These are phyloP conservation scores for Ogataea trehaloabstinens DNA, from an alignment of 805 yeast species.

Conservation along the genomic window DNA sequence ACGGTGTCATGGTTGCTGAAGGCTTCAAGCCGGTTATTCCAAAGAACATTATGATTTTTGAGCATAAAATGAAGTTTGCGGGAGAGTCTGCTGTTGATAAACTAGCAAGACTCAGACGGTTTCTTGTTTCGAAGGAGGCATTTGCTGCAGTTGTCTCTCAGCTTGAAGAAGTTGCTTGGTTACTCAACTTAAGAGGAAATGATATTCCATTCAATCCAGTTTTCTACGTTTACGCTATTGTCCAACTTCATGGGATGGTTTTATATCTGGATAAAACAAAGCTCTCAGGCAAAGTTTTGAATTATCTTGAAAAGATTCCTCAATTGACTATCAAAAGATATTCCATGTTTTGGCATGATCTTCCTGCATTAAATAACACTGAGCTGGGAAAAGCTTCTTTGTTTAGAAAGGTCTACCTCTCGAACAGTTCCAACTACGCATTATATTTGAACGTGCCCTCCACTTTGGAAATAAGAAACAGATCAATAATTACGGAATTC, in stretches of 20 bases:
- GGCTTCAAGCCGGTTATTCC: conserved; percentile 14
- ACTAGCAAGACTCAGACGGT: conserved; percentile 29
- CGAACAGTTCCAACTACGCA: conserved; percentile 29
- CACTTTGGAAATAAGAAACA: conserved; percentile 16
- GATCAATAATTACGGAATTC: conserved; percentile 47
- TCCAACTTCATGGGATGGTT: conserved; percentile 36
- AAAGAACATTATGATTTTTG: conserved; percentile 28
- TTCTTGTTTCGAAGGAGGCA: conserved; percentile 30
- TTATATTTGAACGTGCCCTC: conserved; percentile 26
- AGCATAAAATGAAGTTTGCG: conserved; percentile 38
- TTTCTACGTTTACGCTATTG: conserved; percentile 65
- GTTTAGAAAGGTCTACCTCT: conserved; percentile 16
- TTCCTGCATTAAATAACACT: conserved; percentile 29
- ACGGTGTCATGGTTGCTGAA: conserved; percentile 60
- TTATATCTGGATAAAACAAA: conserved; percentile 42
- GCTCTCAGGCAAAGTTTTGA: conserved; percentile 30
- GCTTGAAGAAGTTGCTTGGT: conserved; percentile 54
- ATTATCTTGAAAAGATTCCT: conserved; percentile 24
- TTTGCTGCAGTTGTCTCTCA: conserved; percentile 49
- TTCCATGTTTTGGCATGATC: conserved; percentile 55
- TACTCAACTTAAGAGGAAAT: conserved; percentile 48
- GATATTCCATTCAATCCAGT: conserved; percentile 88
- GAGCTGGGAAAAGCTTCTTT: background rate
- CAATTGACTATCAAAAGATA: conserved; percentile 48
- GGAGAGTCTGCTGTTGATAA: conserved; percentile 42